Conservation (phyloP, 495 filamentous ascomycete genomes). For the Talaromyces stipitatus region DNA sequence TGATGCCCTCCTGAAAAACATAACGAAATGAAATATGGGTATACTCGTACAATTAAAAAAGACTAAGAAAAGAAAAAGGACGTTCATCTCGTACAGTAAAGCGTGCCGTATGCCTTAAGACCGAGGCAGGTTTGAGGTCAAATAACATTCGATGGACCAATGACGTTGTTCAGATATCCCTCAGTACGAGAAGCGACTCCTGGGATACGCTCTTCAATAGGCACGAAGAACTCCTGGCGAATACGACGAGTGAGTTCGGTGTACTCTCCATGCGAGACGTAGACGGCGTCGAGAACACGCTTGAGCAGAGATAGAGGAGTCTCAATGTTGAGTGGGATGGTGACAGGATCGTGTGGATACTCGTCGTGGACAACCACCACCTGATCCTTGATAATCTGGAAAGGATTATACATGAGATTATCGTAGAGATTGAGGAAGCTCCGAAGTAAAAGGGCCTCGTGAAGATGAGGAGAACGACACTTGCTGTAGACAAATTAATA, state of each 20-base stretch:
- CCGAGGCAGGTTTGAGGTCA: too few relatives aligned
- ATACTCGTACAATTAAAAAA: too few relatives aligned
- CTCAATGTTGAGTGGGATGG: background rate
- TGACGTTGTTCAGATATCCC: background rate
- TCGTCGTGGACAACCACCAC: background rate
- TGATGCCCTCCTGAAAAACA: too few relatives aligned
- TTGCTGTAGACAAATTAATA: background rate
- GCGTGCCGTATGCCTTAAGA: too few relatives aligned
- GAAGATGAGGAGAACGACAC: background rate
- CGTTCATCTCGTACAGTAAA: too few relatives aligned
- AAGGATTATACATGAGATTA: background rate
- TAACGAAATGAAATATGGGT: too few relatives aligned
- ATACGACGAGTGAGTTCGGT: background rate
- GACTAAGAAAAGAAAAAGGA: background rate
- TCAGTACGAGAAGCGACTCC: background rate
- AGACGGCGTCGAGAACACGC: background rate
- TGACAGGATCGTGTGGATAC: background rate
- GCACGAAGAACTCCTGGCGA: background rate
- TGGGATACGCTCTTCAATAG: slow-evolving; percentile 1
- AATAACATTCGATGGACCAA: background rate
- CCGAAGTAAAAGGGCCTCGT: background rate
- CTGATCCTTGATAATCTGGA: background rate
- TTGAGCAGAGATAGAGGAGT: background rate
- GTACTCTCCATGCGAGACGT: background rate
- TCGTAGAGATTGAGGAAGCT: background rate